A percentile compares a stretch with the other conserved stretches of the same genome.
Evolutionary conservation across 176 grass and related monocot species (phyloP).

Genomic region (Bromus sterilis): DNA sequence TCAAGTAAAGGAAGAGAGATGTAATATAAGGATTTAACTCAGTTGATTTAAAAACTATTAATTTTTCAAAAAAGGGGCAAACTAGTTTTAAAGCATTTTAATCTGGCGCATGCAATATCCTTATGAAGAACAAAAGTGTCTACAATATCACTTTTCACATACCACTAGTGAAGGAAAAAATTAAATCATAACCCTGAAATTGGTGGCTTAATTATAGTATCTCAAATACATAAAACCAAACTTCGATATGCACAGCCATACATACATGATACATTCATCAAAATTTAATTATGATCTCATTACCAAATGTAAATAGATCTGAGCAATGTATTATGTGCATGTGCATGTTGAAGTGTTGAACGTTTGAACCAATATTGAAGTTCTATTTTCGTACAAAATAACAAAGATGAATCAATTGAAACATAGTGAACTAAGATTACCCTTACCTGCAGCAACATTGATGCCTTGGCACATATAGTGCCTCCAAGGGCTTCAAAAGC

Average conservation of each 20-base stretch:
- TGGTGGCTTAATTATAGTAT: not conserved
- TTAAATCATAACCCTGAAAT: not conserved
- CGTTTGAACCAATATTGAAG: not conserved
- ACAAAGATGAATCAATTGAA: not conserved
- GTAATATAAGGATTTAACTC: not conserved
- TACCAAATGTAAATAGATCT: not conserved
- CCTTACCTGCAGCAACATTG: conserved; percentile 91
- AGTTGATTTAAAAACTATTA: not conserved
- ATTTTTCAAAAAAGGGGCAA: not conserved
- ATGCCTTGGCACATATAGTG: conserved; percentile 97
- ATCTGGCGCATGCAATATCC: not conserved
- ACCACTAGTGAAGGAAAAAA: not conserved
- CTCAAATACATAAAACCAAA: not conserved
- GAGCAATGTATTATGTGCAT: not conserved
- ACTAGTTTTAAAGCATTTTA: not conserved
- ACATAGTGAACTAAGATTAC: not conserved
- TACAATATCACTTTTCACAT: not conserved
- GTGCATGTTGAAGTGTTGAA: not conserved
- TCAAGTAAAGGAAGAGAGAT: conserved; percentile 17
- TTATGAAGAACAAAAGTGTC: not conserved
- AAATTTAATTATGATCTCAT: not conserved
- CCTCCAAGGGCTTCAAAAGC: conserved; percentile 58
- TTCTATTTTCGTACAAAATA: not conserved
- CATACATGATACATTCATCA: conserved; percentile 1
- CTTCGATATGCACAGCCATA: not conserved